phyloP scores from a whole-genome alignment of 495 filamentous ascomycete genomes.

The Penicillium odoratum region DNA sequence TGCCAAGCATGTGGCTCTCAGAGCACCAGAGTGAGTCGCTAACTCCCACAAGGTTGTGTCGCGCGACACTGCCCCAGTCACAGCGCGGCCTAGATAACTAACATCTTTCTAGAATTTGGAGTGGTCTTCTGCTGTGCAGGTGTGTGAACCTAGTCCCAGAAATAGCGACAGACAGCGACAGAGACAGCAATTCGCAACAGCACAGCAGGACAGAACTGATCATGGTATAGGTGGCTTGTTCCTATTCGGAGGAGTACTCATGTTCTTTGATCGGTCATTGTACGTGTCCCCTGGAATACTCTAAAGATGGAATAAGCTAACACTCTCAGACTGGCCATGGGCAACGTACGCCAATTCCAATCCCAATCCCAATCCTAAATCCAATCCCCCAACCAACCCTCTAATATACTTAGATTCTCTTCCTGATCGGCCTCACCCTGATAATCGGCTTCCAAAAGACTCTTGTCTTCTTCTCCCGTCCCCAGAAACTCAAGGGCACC shows the following conservation, averaged over 20 bases:
- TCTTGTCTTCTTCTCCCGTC: slow-evolving; percentile 86
- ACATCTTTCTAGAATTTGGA: slow-evolving; percentile 69
- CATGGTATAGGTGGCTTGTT: slow-evolving; percentile 74
- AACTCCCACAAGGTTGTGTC: background rate
- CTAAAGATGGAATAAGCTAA: slow-evolving; percentile 9
- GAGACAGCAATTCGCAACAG: background rate
- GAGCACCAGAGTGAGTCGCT: slow-evolving; percentile 83
- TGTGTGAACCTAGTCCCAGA: slow-evolving; percentile 45
- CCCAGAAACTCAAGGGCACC: slow-evolving; percentile 88
- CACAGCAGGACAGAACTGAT: slow-evolving; percentile 1
- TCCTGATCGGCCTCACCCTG: slow-evolving; percentile 90
- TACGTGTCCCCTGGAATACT: slow-evolving; percentile 34
- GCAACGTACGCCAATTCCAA: slow-evolving; percentile 58
- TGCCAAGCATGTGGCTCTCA: slow-evolving; percentile 90
- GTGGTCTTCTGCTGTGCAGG: slow-evolving; percentile 94
- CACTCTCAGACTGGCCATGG: slow-evolving; percentile 72
- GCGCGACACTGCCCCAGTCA: slow-evolving; percentile 6
- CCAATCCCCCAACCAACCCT: slow-evolving; percentile 3
- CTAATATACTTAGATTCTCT: slow-evolving; percentile 70
- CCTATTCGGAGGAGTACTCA: slow-evolving; percentile 84
- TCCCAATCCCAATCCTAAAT: background rate
- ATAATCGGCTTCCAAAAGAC: slow-evolving; percentile 95
- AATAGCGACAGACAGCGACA: background rate
- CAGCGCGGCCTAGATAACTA: background rate
- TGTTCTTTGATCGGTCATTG: slow-evolving; percentile 98